Conservation (phyloP, 2,329 filamentous ascomycete species). For the Ophiostoma quercus region DNA sequence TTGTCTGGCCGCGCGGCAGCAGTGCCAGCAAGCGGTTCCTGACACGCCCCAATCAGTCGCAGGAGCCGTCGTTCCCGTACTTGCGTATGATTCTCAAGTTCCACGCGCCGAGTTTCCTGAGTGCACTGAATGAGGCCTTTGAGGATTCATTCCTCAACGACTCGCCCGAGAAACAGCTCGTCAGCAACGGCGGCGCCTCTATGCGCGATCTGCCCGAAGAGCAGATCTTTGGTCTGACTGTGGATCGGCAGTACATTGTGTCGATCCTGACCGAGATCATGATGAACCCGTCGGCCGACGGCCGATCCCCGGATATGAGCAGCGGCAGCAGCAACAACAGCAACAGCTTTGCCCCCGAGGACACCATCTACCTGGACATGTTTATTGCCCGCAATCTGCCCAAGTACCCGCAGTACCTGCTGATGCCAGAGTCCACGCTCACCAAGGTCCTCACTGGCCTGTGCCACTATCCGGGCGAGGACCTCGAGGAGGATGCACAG, state of each 20-base stretch:
- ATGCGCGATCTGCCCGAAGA: conserved; percentile 53
- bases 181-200: conserved; percentile 43
- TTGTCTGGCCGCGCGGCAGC: conserved; percentile 67
- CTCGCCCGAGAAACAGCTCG: conserved; percentile 55
- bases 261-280: conserved; percentile 89
- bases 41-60: conserved; percentile 48
- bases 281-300: conserved; percentile 48
- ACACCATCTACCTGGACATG: conserved; percentile 96
- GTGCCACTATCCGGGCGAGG: conserved; percentile 74
- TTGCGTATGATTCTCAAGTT: conserved; percentile 79
- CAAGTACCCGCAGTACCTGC: conserved; percentile 92
- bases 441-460: conserved; percentile 75
- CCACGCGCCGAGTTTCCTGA: conserved; percentile 87
- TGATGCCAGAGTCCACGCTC: conserved; percentile 80
- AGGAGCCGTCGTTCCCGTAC: conserved; percentile 77
- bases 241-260: conserved; percentile 88
- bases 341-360: conserved; percentile 64
- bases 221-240: conserved; percentile 62
- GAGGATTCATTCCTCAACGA: conserved; percentile 92
- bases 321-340: conserved; percentile 31
- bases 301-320: not conserved
- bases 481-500: conserved; percentile 87
- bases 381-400: conserved; percentile 93
- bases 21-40: conserved; percentile 54
- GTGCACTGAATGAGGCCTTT: conserved; percentile 93